Percentiles rank a stretch among this genome's conserved stretches.
phyloP scores from a whole-genome alignment of 192 early-diverging fungal species.

The Entophlyctis helioformis region DNA sequence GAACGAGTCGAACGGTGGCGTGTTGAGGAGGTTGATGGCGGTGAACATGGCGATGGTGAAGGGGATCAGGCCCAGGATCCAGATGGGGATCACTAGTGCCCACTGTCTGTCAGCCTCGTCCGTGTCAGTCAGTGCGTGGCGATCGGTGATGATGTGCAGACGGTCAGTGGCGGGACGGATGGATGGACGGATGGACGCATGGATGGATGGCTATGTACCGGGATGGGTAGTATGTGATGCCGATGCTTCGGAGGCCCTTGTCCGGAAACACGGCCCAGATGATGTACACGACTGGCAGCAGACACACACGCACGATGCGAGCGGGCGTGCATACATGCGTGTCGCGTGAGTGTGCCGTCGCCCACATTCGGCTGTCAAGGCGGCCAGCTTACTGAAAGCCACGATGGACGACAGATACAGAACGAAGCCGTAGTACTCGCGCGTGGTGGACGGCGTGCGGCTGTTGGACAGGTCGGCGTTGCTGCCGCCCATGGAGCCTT shows the following conservation, averaged over 20 bases:
- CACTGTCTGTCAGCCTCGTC: conserved; percentile 71
- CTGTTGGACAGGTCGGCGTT: no score
- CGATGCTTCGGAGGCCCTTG: conserved; percentile 48
- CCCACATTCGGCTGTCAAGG: no score
- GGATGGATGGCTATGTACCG: conserved; percentile 27
- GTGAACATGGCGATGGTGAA: conserved; percentile 67
- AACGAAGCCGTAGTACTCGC: conserved; percentile 82
- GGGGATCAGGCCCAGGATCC: conserved; percentile 58
- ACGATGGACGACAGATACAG: conserved; percentile 70
- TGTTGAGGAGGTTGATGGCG: conserved; percentile 66
- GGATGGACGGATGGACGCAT: no score
- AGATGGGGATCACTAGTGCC: conserved; percentile 72
- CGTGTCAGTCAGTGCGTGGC: no score
- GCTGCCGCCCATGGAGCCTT: no score
- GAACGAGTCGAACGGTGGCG: conserved; percentile 59
- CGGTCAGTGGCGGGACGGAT: no score
- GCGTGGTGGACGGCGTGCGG: conserved; percentile 4
- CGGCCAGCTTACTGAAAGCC: conserved; percentile 33
- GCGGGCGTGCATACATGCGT: no score
- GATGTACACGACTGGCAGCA: conserved; percentile 54
- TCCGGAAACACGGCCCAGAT: conserved; percentile 79
- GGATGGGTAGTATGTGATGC: conserved; percentile 78
- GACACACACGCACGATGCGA: no score
- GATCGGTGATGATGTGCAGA: no score
- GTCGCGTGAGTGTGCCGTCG: no score